Conservation (phyloP, 1,139 yeast genomes). For the Candida pseudocylindracea region DNA sequence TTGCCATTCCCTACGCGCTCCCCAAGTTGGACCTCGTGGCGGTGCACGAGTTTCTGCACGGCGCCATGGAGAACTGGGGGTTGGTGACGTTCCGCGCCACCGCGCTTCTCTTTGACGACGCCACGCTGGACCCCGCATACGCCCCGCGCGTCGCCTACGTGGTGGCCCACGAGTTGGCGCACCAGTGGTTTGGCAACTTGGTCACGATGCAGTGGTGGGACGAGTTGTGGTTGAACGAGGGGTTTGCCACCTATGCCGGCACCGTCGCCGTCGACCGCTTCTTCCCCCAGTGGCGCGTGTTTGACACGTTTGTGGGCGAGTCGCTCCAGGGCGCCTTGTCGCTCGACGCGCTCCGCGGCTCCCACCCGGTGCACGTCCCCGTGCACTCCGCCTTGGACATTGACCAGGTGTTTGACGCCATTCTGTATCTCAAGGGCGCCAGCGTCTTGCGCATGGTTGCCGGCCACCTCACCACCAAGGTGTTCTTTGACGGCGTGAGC, state of each 20-base stretch:
- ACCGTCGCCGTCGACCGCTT: slow-evolving; percentile 26
- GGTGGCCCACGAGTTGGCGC: slow-evolving; percentile 40
- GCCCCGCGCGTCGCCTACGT: slow-evolving; percentile 27
- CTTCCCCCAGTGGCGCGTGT: slow-evolving; percentile 36
- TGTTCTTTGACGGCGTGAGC: slow-evolving; percentile 9
- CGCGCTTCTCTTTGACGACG: slow-evolving; percentile 25
- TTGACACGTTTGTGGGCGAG: slow-evolving; percentile 27
- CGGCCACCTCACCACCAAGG: slow-evolving; percentile 8
- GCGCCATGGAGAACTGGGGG: slow-evolving; percentile 46
- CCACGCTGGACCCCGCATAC: slow-evolving; percentile 22
- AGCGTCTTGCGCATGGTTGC: slow-evolving; percentile 10
- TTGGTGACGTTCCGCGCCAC: slow-evolving; percentile 30
- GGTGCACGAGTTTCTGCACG: slow-evolving; percentile 33
- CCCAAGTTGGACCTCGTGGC: slow-evolving; percentile 37
- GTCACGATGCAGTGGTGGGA: slow-evolving; percentile 49
- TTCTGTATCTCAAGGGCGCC: slow-evolving; percentile 10
- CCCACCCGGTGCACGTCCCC: slow-evolving; percentile 39
- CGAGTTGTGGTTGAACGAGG: slow-evolving; percentile 40
- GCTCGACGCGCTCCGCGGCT: slow-evolving; percentile 27
- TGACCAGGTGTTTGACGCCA: slow-evolving; percentile 31
- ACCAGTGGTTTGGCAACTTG: slow-evolving; percentile 43
- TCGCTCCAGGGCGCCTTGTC: slow-evolving; percentile 27
- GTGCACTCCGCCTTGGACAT: slow-evolving; percentile 30
- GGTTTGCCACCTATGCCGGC: slow-evolving; percentile 40
- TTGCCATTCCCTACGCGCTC: slow-evolving; percentile 35